These are phyloP conservation scores for Leucosporidium creatinivorum DNA, from an alignment of 768 basidiomycete genomes.

Conservation along the genomic window DNA sequence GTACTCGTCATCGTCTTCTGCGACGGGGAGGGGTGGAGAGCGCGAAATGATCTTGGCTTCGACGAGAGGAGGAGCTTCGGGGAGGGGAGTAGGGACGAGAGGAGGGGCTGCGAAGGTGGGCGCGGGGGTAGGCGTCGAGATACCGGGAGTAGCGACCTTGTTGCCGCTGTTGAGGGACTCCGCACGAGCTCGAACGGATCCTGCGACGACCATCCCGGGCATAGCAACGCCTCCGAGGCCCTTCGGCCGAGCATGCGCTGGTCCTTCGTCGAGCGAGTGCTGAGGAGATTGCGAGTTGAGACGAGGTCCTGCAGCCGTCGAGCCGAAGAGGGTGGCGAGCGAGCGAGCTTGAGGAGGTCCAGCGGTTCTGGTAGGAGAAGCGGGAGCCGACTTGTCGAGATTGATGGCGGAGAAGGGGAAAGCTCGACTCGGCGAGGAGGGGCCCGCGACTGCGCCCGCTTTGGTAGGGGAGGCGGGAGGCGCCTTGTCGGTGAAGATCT, in stretches of 20 bases:
- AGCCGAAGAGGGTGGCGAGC: slow-evolving; percentile 14
- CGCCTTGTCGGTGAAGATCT: not conserved
- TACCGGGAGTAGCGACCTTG: too few relatives aligned
- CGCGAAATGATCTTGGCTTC: slow-evolving; percentile 25
- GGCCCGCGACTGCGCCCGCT: not conserved
- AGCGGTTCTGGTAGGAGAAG: not conserved
- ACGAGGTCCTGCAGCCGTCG: slow-evolving; percentile 14
- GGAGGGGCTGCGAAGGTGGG: too few relatives aligned
- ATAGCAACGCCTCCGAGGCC: slow-evolving; percentile 1
- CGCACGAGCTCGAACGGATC: not conserved
- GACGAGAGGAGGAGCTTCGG: slow-evolving; percentile 6
- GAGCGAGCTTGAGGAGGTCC: not conserved
- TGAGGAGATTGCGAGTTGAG: slow-evolving; percentile 3
- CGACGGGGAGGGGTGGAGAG: not conserved
- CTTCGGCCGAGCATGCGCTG: slow-evolving; percentile 5
- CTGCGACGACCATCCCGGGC: slow-evolving; percentile 9
- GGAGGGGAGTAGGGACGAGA: too few relatives aligned
- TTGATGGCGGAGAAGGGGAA: not conserved
- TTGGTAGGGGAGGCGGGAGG: not conserved
- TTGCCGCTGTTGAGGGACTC: not conserved
- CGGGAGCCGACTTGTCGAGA: not conserved
- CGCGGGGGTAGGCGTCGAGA: too few relatives aligned
- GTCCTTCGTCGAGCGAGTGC: not conserved
- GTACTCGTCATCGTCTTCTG: too few relatives aligned
- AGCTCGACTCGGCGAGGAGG: not conserved